Evolutionary conservation across 176 grass and related monocot species (phyloP), one percentile per base, ranked within the genome.

Genomic region (Tillandsia leiboldiana): DNA sequence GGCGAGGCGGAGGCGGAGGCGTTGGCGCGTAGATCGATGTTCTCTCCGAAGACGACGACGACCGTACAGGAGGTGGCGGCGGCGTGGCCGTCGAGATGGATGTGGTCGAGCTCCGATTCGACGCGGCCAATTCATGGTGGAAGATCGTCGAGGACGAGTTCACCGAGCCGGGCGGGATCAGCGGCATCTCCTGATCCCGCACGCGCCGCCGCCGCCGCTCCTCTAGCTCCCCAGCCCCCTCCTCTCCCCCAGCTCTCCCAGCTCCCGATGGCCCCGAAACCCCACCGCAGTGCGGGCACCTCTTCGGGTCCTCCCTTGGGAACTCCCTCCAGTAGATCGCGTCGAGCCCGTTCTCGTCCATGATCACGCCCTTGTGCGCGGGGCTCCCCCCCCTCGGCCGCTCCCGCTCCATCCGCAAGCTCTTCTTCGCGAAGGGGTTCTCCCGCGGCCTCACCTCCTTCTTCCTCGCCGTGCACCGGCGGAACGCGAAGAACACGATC

Each of bases 341-440:
- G 77, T 92, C 93, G n/a, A 97, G 79, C 0, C 93, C 93, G 51
- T 88, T 87, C 78, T 92, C 89, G 48, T 97, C 93, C 26, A 97
- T 86, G 65, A 92, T 90, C 26, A 51, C 61, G 50, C 13, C 33
- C 49, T 42, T 50, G 47, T 42, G 33, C 33, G 33, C 33, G 33
- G 52, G 63, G 15, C 53, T 54, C 9, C 26, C 47, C 15, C 20
- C 47, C 15, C 20, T 26, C 9, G 63, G 63, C 1, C 26, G 50
- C 3, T 20, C 12, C 49, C 50, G 49, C 11, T 50, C 72, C 4
- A 9, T 2, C 22, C 56, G 56, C 15, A 17, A 61, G 8, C n/a
- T 23, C 58, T 23, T 50, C 53, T 78, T 33, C 71, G 66, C 0
- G 81, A 68, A 3, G 71, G 80, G 56, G 56, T 61, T 61, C 78